Conservation (phyloP, 139 green algal genomes). For the Pleodorina starrii region DNA sequence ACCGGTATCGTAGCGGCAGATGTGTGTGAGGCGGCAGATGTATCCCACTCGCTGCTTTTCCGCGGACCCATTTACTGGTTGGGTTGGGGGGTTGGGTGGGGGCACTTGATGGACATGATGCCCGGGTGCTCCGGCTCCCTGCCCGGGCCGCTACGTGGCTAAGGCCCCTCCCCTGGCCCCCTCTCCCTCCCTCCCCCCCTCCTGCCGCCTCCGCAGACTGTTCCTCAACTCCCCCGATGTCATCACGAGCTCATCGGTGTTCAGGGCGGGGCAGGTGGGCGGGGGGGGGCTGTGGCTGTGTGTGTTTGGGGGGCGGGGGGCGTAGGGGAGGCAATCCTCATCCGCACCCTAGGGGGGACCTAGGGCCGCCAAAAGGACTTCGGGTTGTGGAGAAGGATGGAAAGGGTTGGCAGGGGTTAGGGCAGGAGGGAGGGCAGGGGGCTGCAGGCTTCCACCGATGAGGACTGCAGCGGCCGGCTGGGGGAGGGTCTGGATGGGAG, state of each 20-base stretch:
- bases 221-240: slow-evolving; percentile 39
- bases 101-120: not conserved
- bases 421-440: too few relatives aligned
- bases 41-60: too few relatives aligned
- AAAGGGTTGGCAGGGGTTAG: too few relatives aligned
- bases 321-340: too few relatives aligned
- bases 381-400: too few relatives aligned
- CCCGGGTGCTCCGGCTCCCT: not conserved
- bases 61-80: not conserved
- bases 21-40: too few relatives aligned
- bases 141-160: not conserved
- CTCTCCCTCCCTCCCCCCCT: not conserved
- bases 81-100: not conserved
- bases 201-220: not conserved
- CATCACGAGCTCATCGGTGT: slow-evolving; percentile 5
- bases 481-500: not conserved
- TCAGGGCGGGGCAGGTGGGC: slow-evolving; percentile 23
- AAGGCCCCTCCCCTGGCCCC: not conserved
- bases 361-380: too few relatives aligned
- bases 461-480: too few relatives aligned
- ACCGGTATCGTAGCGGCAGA: too few relatives aligned
- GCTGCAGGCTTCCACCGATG: too few relatives aligned
- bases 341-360: too few relatives aligned
- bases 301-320: not conserved
- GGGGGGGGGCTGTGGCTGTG: not conserved